Conservation (phyloP, 129 eudicot genomes). For the Heracleum sosnowskyi region DNA sequence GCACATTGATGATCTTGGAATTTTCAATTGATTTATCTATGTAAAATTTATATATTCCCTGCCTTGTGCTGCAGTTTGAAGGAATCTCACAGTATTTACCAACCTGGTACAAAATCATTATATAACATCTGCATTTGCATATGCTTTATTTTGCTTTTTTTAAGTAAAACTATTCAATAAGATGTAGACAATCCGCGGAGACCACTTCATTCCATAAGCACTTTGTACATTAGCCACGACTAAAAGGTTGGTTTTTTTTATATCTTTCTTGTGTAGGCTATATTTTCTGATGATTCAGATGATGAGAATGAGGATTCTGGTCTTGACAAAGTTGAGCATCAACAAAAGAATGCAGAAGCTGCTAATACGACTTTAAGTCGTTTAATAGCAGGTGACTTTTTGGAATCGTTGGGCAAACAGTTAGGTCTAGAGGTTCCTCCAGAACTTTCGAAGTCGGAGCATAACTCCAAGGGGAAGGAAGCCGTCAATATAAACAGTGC, state of each 20-base stretch:
- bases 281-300: constrained; percentile 94
- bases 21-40: neutral
- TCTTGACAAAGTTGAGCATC: constrained; percentile 43
- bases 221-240: neutral
- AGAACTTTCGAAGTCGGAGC: constrained; percentile 37
- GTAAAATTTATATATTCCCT: neutral
- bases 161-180: neutral
- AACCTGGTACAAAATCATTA: neutral
- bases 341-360: constrained; percentile 66
- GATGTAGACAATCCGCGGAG: neutral
- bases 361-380: constrained; percentile 78
- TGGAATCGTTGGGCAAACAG: constrained; percentile 92
- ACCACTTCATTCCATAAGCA: neutral
- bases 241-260: neutral
- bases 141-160: neutral
- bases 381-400: constrained; percentile 87
- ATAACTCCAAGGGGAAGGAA: constrained; percentile 23
- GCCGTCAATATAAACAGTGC: constrained; percentile 10
- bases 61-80: neutral
- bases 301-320: constrained; percentile 46
- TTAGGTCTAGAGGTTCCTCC: constrained; percentile 94
- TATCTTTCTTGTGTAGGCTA: constrained; percentile 52
- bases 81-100: neutral
- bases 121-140: neutral
- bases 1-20: neutral